Evolutionary conservation across 129 eudicot species (phyloP).

Genomic region (Escallonia herrerae): DNA sequence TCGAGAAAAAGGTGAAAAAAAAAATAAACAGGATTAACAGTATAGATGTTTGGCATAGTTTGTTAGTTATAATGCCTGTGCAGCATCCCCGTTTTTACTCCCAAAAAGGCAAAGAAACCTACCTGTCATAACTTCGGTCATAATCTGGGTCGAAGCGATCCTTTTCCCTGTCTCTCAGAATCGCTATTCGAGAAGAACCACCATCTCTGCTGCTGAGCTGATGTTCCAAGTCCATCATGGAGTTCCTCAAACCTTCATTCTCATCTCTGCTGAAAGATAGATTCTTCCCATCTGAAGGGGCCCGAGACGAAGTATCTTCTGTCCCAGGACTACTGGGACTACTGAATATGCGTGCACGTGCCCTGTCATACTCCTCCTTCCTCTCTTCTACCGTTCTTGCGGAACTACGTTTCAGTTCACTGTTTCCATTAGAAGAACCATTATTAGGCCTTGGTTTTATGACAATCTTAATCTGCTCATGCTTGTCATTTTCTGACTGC

Average conservation of each 20-base stretch:
- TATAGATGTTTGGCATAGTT: no score
- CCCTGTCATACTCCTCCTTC: constrained; percentile 92
- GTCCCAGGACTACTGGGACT: constrained; percentile 48
- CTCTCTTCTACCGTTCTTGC: constrained; percentile 83
- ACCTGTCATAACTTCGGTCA: constrained; percentile 93
- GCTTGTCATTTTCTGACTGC: constrained; percentile 56
- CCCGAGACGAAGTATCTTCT: constrained; percentile 30
- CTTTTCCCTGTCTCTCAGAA: constrained; percentile 87
- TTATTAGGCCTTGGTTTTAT: constrained; percentile 59
- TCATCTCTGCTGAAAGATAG: constrained; percentile 41
- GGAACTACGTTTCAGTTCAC: constrained; percentile 38
- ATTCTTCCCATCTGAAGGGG: constrained; percentile 36
- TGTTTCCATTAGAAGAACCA: constrained; percentile 39
- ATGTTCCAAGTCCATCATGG: constrained; percentile 32
- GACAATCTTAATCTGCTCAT: constrained; percentile 62
- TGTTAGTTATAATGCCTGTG: no score
- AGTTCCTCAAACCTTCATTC: constrained; percentile 38
- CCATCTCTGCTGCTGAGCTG: constrained; percentile 39
- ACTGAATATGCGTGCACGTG: constrained; percentile 87
- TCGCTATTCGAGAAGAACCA: constrained; percentile 73
- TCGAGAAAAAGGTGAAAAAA: no score
- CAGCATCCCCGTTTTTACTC: neutral
- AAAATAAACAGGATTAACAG: no score
- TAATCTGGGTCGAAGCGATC: constrained; percentile 91
- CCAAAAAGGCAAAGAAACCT: constrained; percentile 3